Evolutionary conservation across 768 basidiomycete species (phyloP).

Genomic region (Pholiota conissans): DNA sequence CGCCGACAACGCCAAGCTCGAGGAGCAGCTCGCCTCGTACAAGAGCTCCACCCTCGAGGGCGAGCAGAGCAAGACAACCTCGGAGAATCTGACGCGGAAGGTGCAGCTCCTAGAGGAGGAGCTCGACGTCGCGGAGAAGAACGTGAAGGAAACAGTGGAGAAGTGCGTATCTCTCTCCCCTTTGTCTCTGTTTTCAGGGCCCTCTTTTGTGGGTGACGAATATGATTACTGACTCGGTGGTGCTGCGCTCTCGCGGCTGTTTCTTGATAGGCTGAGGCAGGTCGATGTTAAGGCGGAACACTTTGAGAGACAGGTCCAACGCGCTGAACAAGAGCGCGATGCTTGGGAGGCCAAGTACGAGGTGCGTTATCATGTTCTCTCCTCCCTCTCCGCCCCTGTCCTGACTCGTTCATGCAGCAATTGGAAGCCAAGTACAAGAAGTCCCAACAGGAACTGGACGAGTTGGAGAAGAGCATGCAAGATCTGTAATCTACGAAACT

Average conservation of each 20-base stretch:
- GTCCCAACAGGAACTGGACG: slow-evolving; percentile 81
- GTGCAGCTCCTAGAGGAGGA: slow-evolving; percentile 93
- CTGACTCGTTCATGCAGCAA: slow-evolving; percentile 51
- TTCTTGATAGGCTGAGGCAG: slow-evolving; percentile 72
- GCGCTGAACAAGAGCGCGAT: slow-evolving; percentile 90
- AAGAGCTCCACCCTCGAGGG: slow-evolving; percentile 69
- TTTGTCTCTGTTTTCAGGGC: neutral
- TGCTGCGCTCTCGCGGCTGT: slow-evolving; percentile 10
- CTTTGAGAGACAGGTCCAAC: slow-evolving; percentile 88
- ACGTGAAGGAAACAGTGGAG: slow-evolving; percentile 93
- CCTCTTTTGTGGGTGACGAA: slow-evolving; percentile 5
- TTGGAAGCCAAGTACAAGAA: slow-evolving; percentile 64
- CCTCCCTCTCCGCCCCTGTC: neutral
- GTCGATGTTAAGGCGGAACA: slow-evolving; percentile 99
- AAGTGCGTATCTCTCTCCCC: slow-evolving; percentile 52
- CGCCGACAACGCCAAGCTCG: slow-evolving; percentile 66
- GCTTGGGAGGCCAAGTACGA: slow-evolving; percentile 93
- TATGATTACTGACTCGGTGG: neutral
- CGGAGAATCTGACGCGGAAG: slow-evolving; percentile 78
- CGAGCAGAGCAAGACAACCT: slow-evolving; percentile 67
- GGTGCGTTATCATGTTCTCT: slow-evolving; percentile 44
- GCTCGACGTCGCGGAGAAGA: slow-evolving; percentile 94
- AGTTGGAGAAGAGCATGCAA: slow-evolving; percentile 78
- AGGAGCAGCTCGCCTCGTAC: slow-evolving; percentile 59
- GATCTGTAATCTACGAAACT: slow-evolving; percentile 49